A percentile compares a stretch with the other conserved stretches of the same genome.
Conservation (phyloP, 2,329 filamentous ascomycete genomes). For the Phialocephala sp. region DNA sequence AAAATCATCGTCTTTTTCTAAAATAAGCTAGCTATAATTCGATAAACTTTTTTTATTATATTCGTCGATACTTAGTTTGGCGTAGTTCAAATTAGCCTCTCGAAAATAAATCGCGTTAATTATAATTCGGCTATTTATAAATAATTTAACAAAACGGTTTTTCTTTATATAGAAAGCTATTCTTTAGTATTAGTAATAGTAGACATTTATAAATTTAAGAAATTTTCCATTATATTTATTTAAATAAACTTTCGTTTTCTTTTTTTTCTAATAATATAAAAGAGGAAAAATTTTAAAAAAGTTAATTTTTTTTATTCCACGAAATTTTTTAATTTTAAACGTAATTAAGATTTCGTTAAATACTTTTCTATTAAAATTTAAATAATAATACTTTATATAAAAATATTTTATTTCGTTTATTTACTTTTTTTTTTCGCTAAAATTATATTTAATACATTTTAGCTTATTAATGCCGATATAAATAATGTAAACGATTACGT, state of each 20-base stretch:
- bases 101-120: constrained; percentile 39
- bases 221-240: constrained; percentile 41
- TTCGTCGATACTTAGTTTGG: no score
- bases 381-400: constrained; percentile 26
- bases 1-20: no score
- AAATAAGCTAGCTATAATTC: no score
- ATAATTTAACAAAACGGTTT: constrained; percentile 29
- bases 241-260: no score
- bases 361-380: constrained; percentile 38
- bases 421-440: constrained; percentile 30
- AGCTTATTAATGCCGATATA: constrained; percentile 30
- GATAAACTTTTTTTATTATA: no score
- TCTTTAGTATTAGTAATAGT: constrained; percentile 42
- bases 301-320: constrained; percentile 33
- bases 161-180: constrained; percentile 44
- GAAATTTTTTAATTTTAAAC: constrained; percentile 28
- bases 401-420: constrained; percentile 27
- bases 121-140: constrained; percentile 39
- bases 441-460: constrained; percentile 34
- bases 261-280: constrained; percentile 40
- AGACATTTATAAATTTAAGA: constrained; percentile 38
- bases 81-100: constrained; percentile 39
- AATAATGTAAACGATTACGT: constrained; percentile 39
- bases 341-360: constrained; percentile 38
- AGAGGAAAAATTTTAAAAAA: constrained; percentile 43